Evolutionary conservation across 768 basidiomycete genomes (phyloP).

Genomic region (Tylopilus felleus): DNA sequence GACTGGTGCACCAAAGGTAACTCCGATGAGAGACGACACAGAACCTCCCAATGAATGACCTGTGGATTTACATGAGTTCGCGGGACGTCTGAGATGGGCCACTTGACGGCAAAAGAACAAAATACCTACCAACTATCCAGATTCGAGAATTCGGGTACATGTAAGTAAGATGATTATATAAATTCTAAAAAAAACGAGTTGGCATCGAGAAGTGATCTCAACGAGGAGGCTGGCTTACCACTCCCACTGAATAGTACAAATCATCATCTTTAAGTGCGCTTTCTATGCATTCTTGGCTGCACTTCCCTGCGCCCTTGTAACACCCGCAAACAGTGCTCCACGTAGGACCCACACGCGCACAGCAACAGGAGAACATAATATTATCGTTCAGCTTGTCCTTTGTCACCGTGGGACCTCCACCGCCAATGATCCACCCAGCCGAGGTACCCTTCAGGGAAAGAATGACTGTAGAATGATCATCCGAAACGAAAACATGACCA

Average conservation of each 20-base stretch:
- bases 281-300: slow-evolving; percentile 80
- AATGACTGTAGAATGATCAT: slow-evolving; percentile 81
- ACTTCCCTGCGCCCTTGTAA: slow-evolving; percentile 68
- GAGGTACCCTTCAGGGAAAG: slow-evolving; percentile 95
- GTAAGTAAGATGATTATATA: slow-evolving; percentile 89
- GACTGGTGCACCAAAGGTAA: slow-evolving; percentile 89
- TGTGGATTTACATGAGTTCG: slow-evolving; percentile 4
- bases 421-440: slow-evolving; percentile 60
- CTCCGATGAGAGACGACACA: slow-evolving; percentile 77
- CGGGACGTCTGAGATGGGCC: neutral
- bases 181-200: slow-evolving; percentile 48
- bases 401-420: slow-evolving; percentile 75
- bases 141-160: slow-evolving; percentile 89
- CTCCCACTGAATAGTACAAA: slow-evolving; percentile 83
- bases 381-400: slow-evolving; percentile 97
- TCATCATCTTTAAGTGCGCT: slow-evolving; percentile 73
- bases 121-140: slow-evolving; percentile 69
- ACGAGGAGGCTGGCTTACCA: slow-evolving; percentile 46
- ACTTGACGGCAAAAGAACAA: neutral
- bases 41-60: slow-evolving; percentile 84
- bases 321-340: slow-evolving; percentile 95
- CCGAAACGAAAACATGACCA: slow-evolving; percentile 86
- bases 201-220: neutral
- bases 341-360: slow-evolving; percentile 89
- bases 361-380: slow-evolving; percentile 94